phyloP scores from a whole-genome alignment of 768 basidiomycete species.

The Termitomyces sp. region DNA sequence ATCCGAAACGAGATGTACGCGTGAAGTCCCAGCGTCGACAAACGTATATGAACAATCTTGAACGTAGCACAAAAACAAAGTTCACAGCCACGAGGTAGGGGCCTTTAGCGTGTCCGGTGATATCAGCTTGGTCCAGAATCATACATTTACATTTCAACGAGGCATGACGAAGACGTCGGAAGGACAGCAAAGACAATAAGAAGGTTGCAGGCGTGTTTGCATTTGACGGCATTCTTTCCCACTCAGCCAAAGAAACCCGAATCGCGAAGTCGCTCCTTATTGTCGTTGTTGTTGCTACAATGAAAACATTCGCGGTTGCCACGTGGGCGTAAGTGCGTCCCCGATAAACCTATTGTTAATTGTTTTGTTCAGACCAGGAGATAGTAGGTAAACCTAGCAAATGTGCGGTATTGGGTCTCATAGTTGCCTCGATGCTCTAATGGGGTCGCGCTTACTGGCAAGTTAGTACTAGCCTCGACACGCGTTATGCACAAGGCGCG shows the following conservation, averaged over 20 bases:
- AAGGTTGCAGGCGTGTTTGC: slow-evolving; percentile 4
- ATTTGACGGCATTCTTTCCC: slow-evolving; percentile 10
- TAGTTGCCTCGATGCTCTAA: too few relatives aligned
- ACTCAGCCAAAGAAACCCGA: slow-evolving; percentile 14
- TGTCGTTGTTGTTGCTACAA: slow-evolving; percentile 13
- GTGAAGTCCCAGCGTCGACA: slow-evolving; percentile 17
- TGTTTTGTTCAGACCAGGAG: slow-evolving; percentile 12
- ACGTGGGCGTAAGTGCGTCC: slow-evolving; percentile 22
- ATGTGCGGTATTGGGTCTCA: not conserved
- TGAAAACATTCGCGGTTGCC: slow-evolving; percentile 11
- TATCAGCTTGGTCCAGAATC: slow-evolving; percentile 20
- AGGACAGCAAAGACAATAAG: slow-evolving; percentile 26
- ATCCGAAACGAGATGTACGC: slow-evolving; percentile 17
- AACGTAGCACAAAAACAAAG: slow-evolving; percentile 23
- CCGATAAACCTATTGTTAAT: slow-evolving; percentile 35
- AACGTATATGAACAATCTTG: slow-evolving; percentile 19
- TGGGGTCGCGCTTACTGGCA: not conserved
- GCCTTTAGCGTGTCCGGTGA: slow-evolving; percentile 20
- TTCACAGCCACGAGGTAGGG: slow-evolving; percentile 30
- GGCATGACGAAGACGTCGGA: slow-evolving; percentile 14
- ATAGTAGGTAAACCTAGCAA: slow-evolving; percentile 8
- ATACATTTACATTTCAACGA: slow-evolving; percentile 28
- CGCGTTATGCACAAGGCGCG: too few relatives aligned
- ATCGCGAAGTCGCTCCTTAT: slow-evolving; percentile 16
- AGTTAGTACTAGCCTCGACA: not conserved